Evolutionary conservation across 805 yeast species (phyloP).

Genomic region (Kuraishia molischiana): DNA sequence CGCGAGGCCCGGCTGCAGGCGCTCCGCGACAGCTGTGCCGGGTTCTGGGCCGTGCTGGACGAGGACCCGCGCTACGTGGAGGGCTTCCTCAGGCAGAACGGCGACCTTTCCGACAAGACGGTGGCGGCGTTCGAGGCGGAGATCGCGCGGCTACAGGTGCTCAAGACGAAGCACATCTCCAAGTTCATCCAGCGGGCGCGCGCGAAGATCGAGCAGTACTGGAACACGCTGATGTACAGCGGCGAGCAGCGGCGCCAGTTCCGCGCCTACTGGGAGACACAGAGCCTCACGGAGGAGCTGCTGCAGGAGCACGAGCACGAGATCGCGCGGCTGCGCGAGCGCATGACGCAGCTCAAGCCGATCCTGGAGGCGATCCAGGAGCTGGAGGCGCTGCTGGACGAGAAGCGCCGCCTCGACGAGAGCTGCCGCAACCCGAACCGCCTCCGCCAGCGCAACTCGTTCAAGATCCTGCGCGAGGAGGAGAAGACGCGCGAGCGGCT

Average conservation of each 20-base stretch:
- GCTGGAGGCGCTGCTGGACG: slow-evolving; percentile 45
- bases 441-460: slow-evolving; percentile 63
- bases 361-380: slow-evolving; percentile 46
- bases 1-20: background rate
- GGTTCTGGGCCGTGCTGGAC: slow-evolving; percentile 2
- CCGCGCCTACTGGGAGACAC: slow-evolving; percentile 26
- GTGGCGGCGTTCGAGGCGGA: slow-evolving; percentile 46
- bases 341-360: slow-evolving; percentile 40
- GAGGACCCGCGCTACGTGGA: slow-evolving; percentile 19
- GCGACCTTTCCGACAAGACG: slow-evolving; percentile 34
- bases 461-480: slow-evolving; percentile 70
- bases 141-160: slow-evolving; percentile 42
- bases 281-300: slow-evolving; percentile 44
- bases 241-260: slow-evolving; percentile 40
- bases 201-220: slow-evolving; percentile 44
- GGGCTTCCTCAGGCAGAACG: slow-evolving; percentile 31
- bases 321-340: slow-evolving; percentile 37
- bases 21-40: background rate
- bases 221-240: slow-evolving; percentile 55
- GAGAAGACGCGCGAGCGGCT: slow-evolving; percentile 66
- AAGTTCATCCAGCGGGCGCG: slow-evolving; percentile 59
- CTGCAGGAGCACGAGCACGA: slow-evolving; percentile 59
- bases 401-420: slow-evolving; percentile 52
- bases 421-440: slow-evolving; percentile 77
- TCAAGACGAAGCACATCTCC: slow-evolving; percentile 57